Conservation (phyloP, 495 filamentous ascomycete genomes). For the Chaetomium tenue region DNA sequence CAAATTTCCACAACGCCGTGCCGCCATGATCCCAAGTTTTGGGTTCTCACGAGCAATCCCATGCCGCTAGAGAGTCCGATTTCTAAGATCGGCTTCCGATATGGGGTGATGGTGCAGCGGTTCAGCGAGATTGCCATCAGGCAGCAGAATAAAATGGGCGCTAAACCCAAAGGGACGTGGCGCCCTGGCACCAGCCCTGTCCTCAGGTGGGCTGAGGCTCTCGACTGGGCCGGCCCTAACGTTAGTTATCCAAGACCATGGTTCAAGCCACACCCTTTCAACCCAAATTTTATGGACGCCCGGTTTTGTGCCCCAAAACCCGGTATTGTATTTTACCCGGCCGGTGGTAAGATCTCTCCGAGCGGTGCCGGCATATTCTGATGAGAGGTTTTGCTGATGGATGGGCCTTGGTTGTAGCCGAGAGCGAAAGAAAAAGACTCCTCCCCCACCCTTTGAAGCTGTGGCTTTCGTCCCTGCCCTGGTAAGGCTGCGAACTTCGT, state of each 20-base stretch:
- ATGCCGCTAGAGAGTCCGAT: conserved; percentile 19
- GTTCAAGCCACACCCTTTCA: background rate
- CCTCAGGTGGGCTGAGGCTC: conserved; percentile 5
- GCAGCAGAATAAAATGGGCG: conserved; percentile 24
- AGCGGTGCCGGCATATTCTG: too few relatives aligned
- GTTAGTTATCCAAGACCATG: background rate
- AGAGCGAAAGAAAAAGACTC: too few relatives aligned
- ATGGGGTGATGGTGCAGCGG: conserved; percentile 5
- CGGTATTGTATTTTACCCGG: background rate
- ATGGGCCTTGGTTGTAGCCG: too few relatives aligned
- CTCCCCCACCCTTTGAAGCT: background rate
- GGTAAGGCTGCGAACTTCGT: background rate
- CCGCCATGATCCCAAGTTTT: conserved; percentile 16
- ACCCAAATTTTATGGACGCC: background rate
- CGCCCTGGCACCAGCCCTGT: background rate
- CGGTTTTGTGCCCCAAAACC: background rate
- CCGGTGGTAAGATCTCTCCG: background rate
- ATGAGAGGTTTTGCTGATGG: too few relatives aligned
- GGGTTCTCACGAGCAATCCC: conserved; percentile 17
- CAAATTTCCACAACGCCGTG: conserved; percentile 3
- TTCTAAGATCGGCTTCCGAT: conserved; percentile 22
- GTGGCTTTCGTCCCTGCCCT: background rate
- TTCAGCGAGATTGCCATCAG: conserved; percentile 14
- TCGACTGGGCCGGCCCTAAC: background rate
- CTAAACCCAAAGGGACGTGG: conserved; percentile 15